phyloP scores from a whole-genome alignment of 345 rosid genomes.

The Anacardium occidentale region DNA sequence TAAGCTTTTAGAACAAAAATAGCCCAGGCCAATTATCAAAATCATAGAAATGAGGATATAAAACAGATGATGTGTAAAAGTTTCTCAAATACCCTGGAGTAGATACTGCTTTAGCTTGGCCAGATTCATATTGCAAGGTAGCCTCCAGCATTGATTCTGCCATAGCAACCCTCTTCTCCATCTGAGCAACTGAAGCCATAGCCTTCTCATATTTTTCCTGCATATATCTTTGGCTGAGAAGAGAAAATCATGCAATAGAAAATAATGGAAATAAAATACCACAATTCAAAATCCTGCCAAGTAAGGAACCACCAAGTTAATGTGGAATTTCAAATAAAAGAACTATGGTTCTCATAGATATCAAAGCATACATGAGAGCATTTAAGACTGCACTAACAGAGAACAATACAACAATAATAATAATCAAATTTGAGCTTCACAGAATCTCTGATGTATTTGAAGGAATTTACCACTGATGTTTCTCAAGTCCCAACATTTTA shows the following conservation, averaged over 20 bases:
- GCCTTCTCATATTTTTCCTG: conserved; percentile 94
- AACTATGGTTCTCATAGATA: not conserved
- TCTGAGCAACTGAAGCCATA: conserved; percentile 53
- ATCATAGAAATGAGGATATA: not conserved
- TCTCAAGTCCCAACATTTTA: not conserved
- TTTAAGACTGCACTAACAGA: not conserved
- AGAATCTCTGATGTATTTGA: not conserved
- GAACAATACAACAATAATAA: not conserved
- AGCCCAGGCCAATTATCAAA: not conserved
- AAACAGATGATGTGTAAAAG: conserved; percentile 13
- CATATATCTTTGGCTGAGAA: conserved; percentile 21
- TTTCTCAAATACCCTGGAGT: conserved; percentile 52
- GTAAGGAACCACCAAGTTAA: not conserved
- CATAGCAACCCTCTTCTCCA: conserved; percentile 84
- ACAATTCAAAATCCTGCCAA: not conserved
- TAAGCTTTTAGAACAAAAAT: not conserved
- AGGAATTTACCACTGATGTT: not conserved
- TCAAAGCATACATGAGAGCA: not conserved
- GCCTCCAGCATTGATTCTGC: conserved; percentile 95
- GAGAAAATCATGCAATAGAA: conserved; percentile 4
- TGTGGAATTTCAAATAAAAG: not conserved
- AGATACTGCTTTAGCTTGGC: conserved; percentile 65
- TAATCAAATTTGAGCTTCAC: not conserved
- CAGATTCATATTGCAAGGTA: conserved; percentile 73
- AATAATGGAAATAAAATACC: not conserved